Base-by-base conservation (phyloP, 2,329 filamentous ascomycete genomes). In the Cytospora paraplurivora region DNA sequence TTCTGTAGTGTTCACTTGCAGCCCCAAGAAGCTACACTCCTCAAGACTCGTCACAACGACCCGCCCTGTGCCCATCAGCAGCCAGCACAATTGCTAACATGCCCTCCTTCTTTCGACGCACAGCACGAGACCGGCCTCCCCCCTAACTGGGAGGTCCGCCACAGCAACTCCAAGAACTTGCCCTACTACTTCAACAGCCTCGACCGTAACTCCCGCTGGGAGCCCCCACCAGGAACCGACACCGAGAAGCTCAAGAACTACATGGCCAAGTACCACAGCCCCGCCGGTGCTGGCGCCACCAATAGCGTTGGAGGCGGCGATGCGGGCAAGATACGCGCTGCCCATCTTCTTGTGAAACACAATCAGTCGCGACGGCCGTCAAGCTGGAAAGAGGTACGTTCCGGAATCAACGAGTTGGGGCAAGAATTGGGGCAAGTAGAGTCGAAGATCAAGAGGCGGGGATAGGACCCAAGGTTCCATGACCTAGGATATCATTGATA, bases 151-250 rank as follows among this genome's bases (percentile, higher is more conserved):
- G 95, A 98, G 81, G 92, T 99, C 74, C 92, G 95, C 76, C 92
- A 96, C 81, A 97, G 92, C 77, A 96, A 97, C 82, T 96, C 92
- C 78, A 98, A 97, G 82, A 96, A 96, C 79, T 89, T 98, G 41
- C 95, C 95, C 44, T 99, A 99, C 83, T 99, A 98, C 82, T 98
- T 97, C 89, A 96, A 97, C 79, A 82, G 89, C 53, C 80, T 79
- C 70, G 91, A 92, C 68, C 94, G 93, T 76, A 88, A 92, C 75
- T 98, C 95, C 67, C 87, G 92, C 78, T 99, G 95, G 95, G 95
- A 98, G 75, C 94, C 95, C 3, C 95, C 95, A 10, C 76, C 85
- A 52, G 91, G 89, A 68, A 95, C 93, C 70, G 92, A 99, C 78
- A 91, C 91, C 63, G 93, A 97, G 71, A 92, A 90, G 79, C 86